phyloP scores from a whole-genome alignment of 1,284 basidiomycete genomes.

The Trichosporon sp. region DNA sequence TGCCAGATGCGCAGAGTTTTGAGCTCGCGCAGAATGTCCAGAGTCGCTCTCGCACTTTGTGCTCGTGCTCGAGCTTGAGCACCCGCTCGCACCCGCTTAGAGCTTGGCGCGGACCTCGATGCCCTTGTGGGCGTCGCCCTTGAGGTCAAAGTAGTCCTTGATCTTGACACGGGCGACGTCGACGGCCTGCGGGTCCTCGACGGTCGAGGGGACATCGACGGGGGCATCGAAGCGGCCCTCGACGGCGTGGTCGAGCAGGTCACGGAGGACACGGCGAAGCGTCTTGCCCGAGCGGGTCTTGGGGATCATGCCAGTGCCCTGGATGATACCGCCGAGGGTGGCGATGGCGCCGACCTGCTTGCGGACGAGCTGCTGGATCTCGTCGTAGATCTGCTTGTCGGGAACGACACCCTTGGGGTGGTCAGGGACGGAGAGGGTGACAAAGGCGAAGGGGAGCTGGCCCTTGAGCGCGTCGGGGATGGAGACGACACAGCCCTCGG shows the following conservation, averaged over 20 bases:
- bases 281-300: conserved; percentile 92
- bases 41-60: too few relatives aligned
- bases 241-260: conserved; percentile 20
- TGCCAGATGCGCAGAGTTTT: too few relatives aligned
- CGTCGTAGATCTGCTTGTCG: conserved; percentile 56
- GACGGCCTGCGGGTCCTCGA: conserved; percentile 17
- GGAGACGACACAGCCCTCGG: conserved; percentile 76
- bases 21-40: too few relatives aligned
- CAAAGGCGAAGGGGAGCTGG: conserved; percentile 59
- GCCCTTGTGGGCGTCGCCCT: conserved; percentile 14
- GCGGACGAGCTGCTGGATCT: conserved; percentile 83
- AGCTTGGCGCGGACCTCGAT: conserved; percentile 16
- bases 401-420: conserved; percentile 54
- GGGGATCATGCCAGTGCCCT: conserved; percentile 67
- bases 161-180: conserved; percentile 18
- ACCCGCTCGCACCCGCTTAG: background rate
- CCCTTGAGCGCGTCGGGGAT: conserved; percentile 72
- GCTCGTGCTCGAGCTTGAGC: too few relatives aligned
- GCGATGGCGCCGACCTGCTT: conserved; percentile 91
- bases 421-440: conserved; percentile 38
- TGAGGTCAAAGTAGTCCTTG: conserved; percentile 18
- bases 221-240: conserved; percentile 17
- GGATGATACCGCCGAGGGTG: conserved; percentile 81
- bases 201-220: conserved; percentile 17
- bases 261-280: conserved; percentile 72